Percentiles rank a stretch among this genome's conserved stretches.
phyloP scores from a whole-genome alignment of 2,329 filamentous ascomycete genomes.

The Stagonosporopsis chrysanthemi region DNA sequence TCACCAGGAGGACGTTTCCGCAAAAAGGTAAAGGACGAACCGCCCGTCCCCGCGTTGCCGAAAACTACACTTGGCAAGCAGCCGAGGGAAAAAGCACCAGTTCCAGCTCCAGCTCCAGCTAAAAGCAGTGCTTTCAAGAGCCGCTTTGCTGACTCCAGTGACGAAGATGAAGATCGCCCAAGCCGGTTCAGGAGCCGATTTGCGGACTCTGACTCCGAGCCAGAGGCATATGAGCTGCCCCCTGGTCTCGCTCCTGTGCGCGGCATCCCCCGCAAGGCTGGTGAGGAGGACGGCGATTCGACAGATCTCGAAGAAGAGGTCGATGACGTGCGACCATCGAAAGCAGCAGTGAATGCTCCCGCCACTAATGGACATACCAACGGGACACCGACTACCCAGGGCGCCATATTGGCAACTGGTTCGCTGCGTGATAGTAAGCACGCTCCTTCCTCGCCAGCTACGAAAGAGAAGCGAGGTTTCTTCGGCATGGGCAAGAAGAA shows the following conservation, averaged over 20 bases:
- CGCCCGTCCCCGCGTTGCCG: conserved; percentile 9
- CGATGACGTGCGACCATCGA: conserved; percentile 36
- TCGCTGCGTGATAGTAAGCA: conserved; percentile 51
- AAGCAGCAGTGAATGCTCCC: conserved; percentile 54
- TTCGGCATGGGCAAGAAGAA: conserved; percentile 70
- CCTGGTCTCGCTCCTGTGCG: conserved; percentile 61
- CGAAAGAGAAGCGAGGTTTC: conserved; percentile 53
- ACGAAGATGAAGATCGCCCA: conserved; percentile 54
- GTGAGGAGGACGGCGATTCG: conserved; percentile 64
- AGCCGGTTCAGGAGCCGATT: conserved; percentile 56
- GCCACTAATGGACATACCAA: conserved; percentile 25
- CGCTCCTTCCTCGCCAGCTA: conserved; percentile 40
- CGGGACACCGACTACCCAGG: conserved; percentile 31
- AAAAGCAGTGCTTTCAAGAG: conserved; percentile 40
- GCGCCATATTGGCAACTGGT: conserved; percentile 44
- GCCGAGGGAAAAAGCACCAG: conserved; percentile 31
- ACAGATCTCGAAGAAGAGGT: conserved; percentile 59
- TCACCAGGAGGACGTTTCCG: conserved; percentile 70
- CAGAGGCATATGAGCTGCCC: conserved; percentile 56
- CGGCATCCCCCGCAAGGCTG: conserved; percentile 65
- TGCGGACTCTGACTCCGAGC: conserved; percentile 61
- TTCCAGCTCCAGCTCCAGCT: conserved; percentile 23
- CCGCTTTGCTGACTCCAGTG: conserved; percentile 76
- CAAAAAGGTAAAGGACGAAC: conserved; percentile 27
- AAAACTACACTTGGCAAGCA: conserved; percentile 22